phyloP scores from a whole-genome alignment of 1,284 basidiomycete species.

The Neonothopanus nambi region DNA sequence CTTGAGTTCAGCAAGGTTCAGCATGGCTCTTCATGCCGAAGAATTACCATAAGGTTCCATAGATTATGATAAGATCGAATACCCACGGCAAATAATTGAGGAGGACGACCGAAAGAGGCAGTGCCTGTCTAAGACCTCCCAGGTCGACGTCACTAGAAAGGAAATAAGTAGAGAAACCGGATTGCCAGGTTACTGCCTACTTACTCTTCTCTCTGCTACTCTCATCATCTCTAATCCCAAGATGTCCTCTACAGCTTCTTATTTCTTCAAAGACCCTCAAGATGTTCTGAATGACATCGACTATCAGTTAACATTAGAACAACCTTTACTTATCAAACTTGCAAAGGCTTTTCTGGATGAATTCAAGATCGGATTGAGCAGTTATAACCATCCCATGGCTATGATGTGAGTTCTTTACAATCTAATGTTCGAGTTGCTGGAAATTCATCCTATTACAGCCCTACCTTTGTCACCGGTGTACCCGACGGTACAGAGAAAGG shows the following conservation, averaged over 20 bases:
- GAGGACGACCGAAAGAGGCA: too few species aligned
- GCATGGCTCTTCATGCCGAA: too few species aligned
- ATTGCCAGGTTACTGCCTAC: neutral
- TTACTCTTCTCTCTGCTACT: neutral
- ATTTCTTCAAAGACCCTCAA: slow-evolving; percentile 27
- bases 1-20: too few species aligned
- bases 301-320: slow-evolving; percentile 66
- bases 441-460: slow-evolving; percentile 45
- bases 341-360: slow-evolving; percentile 81
- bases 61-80: too few species aligned
- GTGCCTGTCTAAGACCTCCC: too few species aligned
- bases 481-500: slow-evolving; percentile 91
- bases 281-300: slow-evolving; percentile 53
- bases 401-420: slow-evolving; percentile 71
- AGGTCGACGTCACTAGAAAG: too few species aligned
- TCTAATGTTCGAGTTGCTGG: slow-evolving; percentile 4
- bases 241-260: slow-evolving; percentile 27
- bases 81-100: too few species aligned
- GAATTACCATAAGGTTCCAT: too few species aligned
- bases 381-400: slow-evolving; percentile 80
- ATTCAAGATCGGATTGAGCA: slow-evolving; percentile 67
- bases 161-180: too few species aligned
- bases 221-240: slow-evolving; percentile 3
- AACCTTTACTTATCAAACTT: slow-evolving; percentile 65
- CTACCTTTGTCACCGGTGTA: slow-evolving; percentile 87